Conservation (phyloP, 306 rosid genomes). For the Castanea crenata region DNA sequence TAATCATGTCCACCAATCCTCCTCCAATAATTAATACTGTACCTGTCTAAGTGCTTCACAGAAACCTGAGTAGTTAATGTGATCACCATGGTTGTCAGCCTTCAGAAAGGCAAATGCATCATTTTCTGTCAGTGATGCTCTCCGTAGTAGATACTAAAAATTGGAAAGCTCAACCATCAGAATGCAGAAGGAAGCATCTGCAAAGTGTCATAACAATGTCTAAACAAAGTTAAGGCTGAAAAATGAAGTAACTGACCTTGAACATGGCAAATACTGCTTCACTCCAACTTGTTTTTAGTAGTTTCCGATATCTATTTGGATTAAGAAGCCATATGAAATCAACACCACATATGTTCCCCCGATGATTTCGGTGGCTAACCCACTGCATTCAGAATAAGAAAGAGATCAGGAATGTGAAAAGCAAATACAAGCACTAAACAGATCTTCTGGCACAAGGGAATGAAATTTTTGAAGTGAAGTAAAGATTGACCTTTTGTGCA, state of each 20-base stretch:
- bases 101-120: constrained; percentile 75
- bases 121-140: constrained; percentile 58
- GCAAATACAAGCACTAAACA: constrained; percentile 4
- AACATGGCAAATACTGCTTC: constrained; percentile 83
- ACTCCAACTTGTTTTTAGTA: constrained; percentile 74
- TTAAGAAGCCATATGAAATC: constrained; percentile 94
- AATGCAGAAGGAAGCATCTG: background rate
- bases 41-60: constrained; percentile 77
- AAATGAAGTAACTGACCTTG: constrained; percentile 45
- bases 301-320: constrained; percentile 67
- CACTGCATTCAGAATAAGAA: constrained; percentile 54
- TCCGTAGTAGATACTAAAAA: constrained; percentile 61
- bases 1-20: background rate
- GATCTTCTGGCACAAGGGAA: background rate
- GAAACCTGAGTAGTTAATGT: constrained; percentile 62
- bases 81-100: constrained; percentile 59
- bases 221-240: background rate
- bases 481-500: constrained; percentile 68
- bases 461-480: background rate
- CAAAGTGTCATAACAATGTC: background rate
- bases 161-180: constrained; percentile 23
- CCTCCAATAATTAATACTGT: background rate
- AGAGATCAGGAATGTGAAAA: constrained; percentile 4
- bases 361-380: constrained; percentile 95
- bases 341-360: constrained; percentile 95